These are phyloP conservation scores for Neofusicoccum umdonicola DNA, from an alignment of 2,329 filamentous ascomycete genomes.

Conservation along the genomic window DNA sequence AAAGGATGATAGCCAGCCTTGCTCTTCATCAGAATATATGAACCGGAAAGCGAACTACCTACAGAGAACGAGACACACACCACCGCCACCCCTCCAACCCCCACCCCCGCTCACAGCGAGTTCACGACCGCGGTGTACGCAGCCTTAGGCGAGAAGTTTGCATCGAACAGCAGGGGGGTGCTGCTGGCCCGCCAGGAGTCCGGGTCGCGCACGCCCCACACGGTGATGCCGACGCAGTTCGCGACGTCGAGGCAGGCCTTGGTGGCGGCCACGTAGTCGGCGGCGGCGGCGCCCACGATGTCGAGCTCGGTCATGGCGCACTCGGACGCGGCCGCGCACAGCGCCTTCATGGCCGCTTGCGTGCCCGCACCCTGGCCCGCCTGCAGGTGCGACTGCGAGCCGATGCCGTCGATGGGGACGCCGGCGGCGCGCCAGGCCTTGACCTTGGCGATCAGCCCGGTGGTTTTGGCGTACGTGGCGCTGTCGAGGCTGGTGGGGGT, in stretches of 20 bases:
- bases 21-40: no score
- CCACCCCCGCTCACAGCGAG: neutral
- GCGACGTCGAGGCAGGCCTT: conserved; percentile 57
- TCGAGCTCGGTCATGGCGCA: conserved; percentile 68
- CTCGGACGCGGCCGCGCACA: conserved; percentile 55
- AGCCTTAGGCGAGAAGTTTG: conserved; percentile 41
- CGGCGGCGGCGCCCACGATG: conserved; percentile 55
- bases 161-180: conserved; percentile 44
- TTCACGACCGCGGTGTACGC: conserved; percentile 35
- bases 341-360: conserved; percentile 51
- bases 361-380: conserved; percentile 46
- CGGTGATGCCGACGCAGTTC: conserved; percentile 65
- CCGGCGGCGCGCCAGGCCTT: conserved; percentile 62
- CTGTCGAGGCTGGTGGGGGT: conserved; percentile 56
- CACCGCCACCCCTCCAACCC: no score
- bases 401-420: conserved; percentile 64
- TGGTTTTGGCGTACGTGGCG: conserved; percentile 58
- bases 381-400: conserved; percentile 57
- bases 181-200: conserved; percentile 42
- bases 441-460: conserved; percentile 57
- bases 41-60: no score
- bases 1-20: no score
- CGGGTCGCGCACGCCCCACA: conserved; percentile 53
- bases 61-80: no score
- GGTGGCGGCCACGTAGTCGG: conserved; percentile 56